These are phyloP conservation scores for Allantophomopsis cytisporea DNA, from an alignment of 2,329 filamentous ascomycete genomes.

Conservation along the genomic window DNA sequence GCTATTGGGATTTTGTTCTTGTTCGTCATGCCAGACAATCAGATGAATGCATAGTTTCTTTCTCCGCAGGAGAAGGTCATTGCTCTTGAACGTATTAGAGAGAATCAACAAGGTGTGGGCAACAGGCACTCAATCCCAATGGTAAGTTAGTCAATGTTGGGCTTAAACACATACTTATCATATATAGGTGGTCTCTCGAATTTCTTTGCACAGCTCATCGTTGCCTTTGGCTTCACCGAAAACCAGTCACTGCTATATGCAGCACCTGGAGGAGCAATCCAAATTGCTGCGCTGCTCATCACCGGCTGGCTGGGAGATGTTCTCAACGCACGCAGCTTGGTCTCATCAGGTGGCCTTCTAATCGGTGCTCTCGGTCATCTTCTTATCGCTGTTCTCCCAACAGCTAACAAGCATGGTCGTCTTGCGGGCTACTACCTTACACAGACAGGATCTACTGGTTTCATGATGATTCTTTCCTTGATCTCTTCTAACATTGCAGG, in stretches of 20 bases:
- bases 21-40: conserved; percentile 32
- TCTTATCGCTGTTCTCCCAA: not conserved
- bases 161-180: no score
- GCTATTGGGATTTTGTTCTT: conserved; percentile 22
- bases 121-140: conserved; percentile 35
- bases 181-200: not conserved
- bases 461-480: not conserved
- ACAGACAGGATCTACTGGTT: not conserved
- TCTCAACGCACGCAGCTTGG: not conserved
- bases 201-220: no score
- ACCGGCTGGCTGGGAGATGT: not conserved
- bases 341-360: not conserved
- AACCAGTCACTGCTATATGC: conserved; percentile 1
- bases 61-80: conserved; percentile 24
- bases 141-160: no score
- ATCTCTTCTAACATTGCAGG: conserved; percentile 1
- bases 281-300: not conserved
- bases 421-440: conserved; percentile 1
- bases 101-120: conserved; percentile 40
- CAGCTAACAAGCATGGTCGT: not conserved
- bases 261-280: not conserved
- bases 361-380: not conserved
- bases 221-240: not conserved
- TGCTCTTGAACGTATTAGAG: conserved; percentile 33
- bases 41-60: conserved; percentile 27